These are phyloP conservation scores for Chrysosporium keratinophilum DNA, from an alignment of 2,329 filamentous ascomycete genomes.

Conservation along the genomic window DNA sequence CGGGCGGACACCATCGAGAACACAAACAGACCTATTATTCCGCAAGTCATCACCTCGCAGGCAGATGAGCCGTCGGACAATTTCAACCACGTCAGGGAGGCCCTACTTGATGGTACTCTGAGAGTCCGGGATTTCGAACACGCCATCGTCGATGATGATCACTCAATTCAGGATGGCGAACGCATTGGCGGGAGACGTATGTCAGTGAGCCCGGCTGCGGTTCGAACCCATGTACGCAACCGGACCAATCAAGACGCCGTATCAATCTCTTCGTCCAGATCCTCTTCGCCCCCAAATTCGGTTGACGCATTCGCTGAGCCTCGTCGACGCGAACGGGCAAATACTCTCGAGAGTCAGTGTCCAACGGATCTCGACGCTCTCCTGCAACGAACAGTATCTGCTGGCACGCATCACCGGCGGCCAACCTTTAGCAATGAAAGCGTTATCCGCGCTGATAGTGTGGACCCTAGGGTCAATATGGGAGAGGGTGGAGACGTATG, in stretches of 20 bases:
- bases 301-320: conserved; percentile 94
- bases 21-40: conserved; percentile 30
- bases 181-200: conserved; percentile 27
- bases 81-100: conserved; percentile 40
- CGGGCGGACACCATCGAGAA: conserved; percentile 30
- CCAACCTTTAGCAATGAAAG: conserved; percentile 51
- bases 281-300: conserved; percentile 83
- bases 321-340: conserved; percentile 67
- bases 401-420: conserved; percentile 52
- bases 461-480: conserved; percentile 28
- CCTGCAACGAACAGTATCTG: conserved; percentile 61
- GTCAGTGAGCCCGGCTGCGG: conserved; percentile 34
- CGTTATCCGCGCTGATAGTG: conserved; percentile 42
- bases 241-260: conserved; percentile 6
- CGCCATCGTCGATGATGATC: conserved; percentile 62
- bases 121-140: conserved; percentile 74
- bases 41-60: conserved; percentile 39
- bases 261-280: conserved; percentile 45
- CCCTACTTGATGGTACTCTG: conserved; percentile 34
- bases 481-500: conserved; percentile 72
- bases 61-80: conserved; percentile 38
- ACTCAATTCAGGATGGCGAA: conserved; percentile 28
- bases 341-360: conserved; percentile 52
- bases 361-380: conserved; percentile 47
- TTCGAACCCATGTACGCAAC: conserved; percentile 24